Base-by-base conservation (phyloP, 805 yeast genomes). In the Saturnispora diversa region DNA sequence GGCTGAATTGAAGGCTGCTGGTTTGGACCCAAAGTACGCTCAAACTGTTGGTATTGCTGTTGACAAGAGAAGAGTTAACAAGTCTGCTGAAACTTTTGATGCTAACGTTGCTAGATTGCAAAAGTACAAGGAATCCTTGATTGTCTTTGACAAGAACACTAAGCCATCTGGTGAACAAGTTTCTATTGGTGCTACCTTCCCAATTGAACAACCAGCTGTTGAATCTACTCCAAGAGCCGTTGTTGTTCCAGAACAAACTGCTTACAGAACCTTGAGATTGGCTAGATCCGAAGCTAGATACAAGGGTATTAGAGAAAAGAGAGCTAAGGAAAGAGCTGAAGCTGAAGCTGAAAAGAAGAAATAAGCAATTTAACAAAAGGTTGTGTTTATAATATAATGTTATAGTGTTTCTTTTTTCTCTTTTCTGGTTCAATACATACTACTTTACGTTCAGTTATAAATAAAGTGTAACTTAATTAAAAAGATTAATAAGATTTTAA, bases 341-440 rank as follows among this genome's bases (percentile, higher is more conserved):
- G 97, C 97, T 69, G 98, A 88, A 77, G 95, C 94, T 74, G 96
- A 87, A 65, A 88, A 88, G 90, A 88, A 88, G 88, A 86, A 86
- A 81, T 86, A 84, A 80, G 61, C 45, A 19, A 48, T 29, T 33
- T 45, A 29, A 28, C 22, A 31, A 28, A 27, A 19, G 17, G 17
- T 26, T 25, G 23, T 39, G 22, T 33, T 25, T 42, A 34, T 39
- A 39, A 21, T 31, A 39, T 26, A 24, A 16, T 28, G 37, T 41
- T 31, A 16, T 31, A 37, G 26, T 30, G 27, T 33, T 33, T 34
- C 34, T 32, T 33, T 28, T 20, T 21, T 28, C 17, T 23, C 28
- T 37, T 26, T 37, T 12, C 29, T 35, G 37, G 23, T 37, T 38
- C 35, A 33, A 30, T 30, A 30, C 33, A 30, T 30, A 30, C 33